phyloP scores from a whole-genome alignment of 1,284 basidiomycete genomes.

The Fomitiporia mediterranea region DNA sequence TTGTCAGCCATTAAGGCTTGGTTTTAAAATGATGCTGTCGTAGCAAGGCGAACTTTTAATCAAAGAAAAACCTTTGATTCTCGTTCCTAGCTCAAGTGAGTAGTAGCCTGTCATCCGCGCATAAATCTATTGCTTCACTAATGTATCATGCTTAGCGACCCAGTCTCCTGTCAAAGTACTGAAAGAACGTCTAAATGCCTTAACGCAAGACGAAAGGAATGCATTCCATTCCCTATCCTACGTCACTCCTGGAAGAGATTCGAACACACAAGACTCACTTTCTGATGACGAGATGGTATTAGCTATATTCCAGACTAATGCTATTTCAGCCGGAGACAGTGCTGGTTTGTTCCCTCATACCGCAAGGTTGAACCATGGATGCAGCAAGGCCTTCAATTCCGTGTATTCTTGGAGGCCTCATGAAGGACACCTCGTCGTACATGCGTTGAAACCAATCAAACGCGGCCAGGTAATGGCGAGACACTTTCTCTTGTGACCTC shows the following conservation, averaged over 20 bases:
- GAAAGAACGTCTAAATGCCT: constrained; percentile 31
- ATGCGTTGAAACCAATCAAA: constrained; percentile 49
- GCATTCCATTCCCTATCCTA: constrained; percentile 52
- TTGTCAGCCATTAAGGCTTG: neutral
- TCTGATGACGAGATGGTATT: constrained; percentile 41
- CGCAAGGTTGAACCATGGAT: constrained; percentile 62
- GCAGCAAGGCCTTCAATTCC: constrained; percentile 57
- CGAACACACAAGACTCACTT: constrained; percentile 34
- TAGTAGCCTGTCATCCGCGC: constrained; percentile 1
- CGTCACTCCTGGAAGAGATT: constrained; percentile 41
- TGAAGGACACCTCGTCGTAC: constrained; percentile 44
- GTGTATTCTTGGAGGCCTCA: constrained; percentile 53
- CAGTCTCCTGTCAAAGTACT: constrained; percentile 43
- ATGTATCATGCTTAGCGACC: constrained; percentile 29
- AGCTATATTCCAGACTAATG: constrained; percentile 63
- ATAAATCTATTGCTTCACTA: neutral
- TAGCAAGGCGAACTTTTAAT: constrained; percentile 56
- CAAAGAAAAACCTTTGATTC: constrained; percentile 49
- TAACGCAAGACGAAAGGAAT: constrained; percentile 31
- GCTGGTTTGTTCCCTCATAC: constrained; percentile 58
- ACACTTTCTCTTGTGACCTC: neutral
- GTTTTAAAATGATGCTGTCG: neutral
- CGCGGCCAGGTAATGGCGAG: constrained; percentile 41
- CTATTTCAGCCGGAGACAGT: constrained; percentile 44
- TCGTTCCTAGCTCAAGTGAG: constrained; percentile 46